phyloP scores from a whole-genome alignment of 352 stramenopile genomes.

The Pythium plurisporium region DNA sequence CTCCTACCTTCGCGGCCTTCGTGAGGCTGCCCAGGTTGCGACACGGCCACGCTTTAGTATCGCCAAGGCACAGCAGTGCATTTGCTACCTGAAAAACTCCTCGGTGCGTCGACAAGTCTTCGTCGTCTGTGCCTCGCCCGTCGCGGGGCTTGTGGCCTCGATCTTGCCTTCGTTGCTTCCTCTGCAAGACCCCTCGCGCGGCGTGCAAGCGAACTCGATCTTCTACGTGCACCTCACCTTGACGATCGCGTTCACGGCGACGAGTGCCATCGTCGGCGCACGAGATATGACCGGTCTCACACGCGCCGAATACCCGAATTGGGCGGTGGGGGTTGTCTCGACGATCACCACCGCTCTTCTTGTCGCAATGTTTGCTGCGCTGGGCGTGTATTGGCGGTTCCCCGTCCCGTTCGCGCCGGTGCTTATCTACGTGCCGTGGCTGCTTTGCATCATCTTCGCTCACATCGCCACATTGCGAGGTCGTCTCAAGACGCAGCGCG shows the following conservation, averaged over 20 bases:
- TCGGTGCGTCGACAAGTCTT: neutral
- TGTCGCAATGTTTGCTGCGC: neutral
- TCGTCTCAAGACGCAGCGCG: neutral
- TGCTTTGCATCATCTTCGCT: neutral
- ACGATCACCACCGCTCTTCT: neutral
- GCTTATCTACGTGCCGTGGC: neutral
- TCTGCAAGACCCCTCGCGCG: neutral
- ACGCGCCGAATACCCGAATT: neutral
- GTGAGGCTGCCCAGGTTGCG: neutral
- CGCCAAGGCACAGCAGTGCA: neutral
- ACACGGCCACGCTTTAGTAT: neutral
- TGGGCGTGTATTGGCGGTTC: neutral
- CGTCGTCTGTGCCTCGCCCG: neutral
- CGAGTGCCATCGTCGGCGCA: neutral
- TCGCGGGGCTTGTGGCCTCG: neutral
- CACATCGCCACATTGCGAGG: neutral
- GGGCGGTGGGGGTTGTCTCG: neutral
- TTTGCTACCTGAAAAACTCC: neutral
- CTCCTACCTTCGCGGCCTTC: neutral
- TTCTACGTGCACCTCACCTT: slow-evolving; percentile 2
- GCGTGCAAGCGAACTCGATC: neutral
- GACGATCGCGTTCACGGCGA: neutral
- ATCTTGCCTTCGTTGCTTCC: neutral
- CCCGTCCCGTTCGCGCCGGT: neutral
- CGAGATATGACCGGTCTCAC: neutral